phyloP scores from a whole-genome alignment of 2,329 filamentous ascomycete genomes.

The Botrytis squamosa region DNA sequence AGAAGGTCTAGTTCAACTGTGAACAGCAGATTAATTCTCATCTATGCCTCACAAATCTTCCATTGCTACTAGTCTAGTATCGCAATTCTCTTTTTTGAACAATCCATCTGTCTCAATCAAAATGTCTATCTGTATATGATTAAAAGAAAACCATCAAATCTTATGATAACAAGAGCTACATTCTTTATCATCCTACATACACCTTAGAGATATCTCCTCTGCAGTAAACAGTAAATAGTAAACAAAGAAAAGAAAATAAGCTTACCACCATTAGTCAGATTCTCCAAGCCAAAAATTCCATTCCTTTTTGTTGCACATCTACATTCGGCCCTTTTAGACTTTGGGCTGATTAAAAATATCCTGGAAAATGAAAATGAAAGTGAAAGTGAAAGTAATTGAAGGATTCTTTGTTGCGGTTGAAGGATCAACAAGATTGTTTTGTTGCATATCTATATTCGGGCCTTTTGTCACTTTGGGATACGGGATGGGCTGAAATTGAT shows the following conservation, averaged over 20 bases:
- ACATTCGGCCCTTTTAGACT: not conserved
- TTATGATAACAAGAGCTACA: not conserved
- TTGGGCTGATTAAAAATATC: not conserved
- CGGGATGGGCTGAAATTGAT: too few species aligned
- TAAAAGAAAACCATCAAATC: not conserved
- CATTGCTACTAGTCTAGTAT: too few species aligned
- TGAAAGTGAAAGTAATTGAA: not conserved
- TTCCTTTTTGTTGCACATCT: not conserved
- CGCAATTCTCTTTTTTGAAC: too few species aligned
- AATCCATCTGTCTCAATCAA: fast-evolving
- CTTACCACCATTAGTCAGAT: not conserved
- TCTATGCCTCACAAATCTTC: too few species aligned
- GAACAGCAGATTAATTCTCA: too few species aligned
- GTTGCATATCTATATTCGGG: not conserved
- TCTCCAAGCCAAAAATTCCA: not conserved
- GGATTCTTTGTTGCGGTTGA: not conserved
- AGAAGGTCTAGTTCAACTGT: too few species aligned
- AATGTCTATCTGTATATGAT: too few species aligned
- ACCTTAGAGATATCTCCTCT: not conserved
- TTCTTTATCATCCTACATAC: not conserved
- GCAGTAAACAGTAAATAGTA: not conserved
- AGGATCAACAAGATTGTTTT: not conserved
- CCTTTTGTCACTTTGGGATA: not conserved
- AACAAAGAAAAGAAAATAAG: not conserved
- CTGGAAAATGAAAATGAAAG: not conserved